Evolutionary conservation across 177 flowering plant genomes (phyloP), one percentile per base, ranked within the genome.

Genomic region (Vitis hybrid): DNA sequence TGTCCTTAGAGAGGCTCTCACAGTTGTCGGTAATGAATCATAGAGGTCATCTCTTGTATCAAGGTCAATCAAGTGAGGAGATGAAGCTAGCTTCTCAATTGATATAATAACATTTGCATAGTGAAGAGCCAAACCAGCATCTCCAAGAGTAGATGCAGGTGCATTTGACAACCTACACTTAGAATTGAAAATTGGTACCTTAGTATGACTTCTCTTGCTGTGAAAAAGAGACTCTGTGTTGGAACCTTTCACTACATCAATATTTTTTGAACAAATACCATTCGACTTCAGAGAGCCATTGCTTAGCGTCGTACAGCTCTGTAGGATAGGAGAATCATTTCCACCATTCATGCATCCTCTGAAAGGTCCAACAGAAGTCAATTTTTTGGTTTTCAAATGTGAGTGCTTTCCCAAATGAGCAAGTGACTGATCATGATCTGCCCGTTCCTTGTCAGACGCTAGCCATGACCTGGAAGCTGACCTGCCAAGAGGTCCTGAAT

Each of bases 21-120:
- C 66, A 53, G 82, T 79, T 51, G 82, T 59, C 9, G 99, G 89
- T 34, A 93, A 76, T 97, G 88, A 90, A 69, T 75, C 77, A 80
- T 93, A 94, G 22, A 93, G 85, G 76, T 88, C 97, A 68, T 91
- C 91, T 73, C 97, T 86, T 49, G 86, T 86, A 72, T 91, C 97
- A 48, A 69, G 83, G 61, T 84, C 82, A 26, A 91, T 82, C 83
- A 85, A 72, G 68, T 87, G 88, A 57, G 98, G 92, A 39, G 89
- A 81, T n/a, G 89, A 73, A 65, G 82, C 85, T 20, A 93, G 79
- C 72, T 84, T 90, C 84, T 94, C 99, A 54, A 94, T 88, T 57
- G 88, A 69, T 54, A 88, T 75, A 31, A 94, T 84, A 62, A 90
- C 72, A 67, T 90, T 88, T 49, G 98, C 98, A 77, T 91, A 93